These are phyloP conservation scores for Mortierella sp. DNA, from an alignment of 371 early-diverging fungal genomes.

Conservation along the genomic window DNA sequence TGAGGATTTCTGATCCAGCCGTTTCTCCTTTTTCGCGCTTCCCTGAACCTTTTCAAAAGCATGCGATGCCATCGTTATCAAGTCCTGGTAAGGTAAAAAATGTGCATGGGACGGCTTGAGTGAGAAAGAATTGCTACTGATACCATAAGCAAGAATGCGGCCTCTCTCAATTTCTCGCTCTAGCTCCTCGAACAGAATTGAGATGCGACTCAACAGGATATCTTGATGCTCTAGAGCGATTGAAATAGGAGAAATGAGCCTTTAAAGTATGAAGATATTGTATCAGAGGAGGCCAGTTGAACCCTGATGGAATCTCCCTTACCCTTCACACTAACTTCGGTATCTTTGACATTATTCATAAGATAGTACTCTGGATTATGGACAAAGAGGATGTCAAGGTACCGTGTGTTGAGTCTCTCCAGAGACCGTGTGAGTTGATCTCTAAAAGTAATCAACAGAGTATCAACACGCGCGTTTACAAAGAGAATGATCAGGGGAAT, in stretches of 20 bases:
- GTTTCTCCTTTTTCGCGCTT: constrained; percentile 14
- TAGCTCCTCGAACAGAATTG: constrained; percentile 43
- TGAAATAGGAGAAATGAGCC: neutral
- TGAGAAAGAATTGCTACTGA: constrained; percentile 56
- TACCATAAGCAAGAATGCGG: constrained; percentile 50
- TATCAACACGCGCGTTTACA: neutral
- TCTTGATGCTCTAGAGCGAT: constrained; percentile 33
- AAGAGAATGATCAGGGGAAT: neutral
- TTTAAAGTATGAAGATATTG: neutral
- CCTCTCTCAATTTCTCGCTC: constrained; percentile 54
- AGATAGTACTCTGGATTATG: constrained; percentile 54
- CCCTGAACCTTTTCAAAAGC: constrained; percentile 39
- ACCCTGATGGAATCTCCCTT: neutral
- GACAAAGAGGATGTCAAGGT: constrained; percentile 45
- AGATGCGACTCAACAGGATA: constrained; percentile 32
- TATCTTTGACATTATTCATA: constrained; percentile 35
- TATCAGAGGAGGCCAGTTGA: neutral
- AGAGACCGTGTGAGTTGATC: constrained; percentile 52
- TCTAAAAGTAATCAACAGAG: constrained; percentile 1
- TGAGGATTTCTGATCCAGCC: neutral
- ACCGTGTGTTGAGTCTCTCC: constrained; percentile 38
- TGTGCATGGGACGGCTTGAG: constrained; percentile 50
- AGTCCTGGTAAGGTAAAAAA: constrained; percentile 51
- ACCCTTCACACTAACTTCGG: constrained; percentile 39
- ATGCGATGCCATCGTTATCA: constrained; percentile 44